Conservation (phyloP, 78 protist species). For the Speleostelium caveatum region DNA sequence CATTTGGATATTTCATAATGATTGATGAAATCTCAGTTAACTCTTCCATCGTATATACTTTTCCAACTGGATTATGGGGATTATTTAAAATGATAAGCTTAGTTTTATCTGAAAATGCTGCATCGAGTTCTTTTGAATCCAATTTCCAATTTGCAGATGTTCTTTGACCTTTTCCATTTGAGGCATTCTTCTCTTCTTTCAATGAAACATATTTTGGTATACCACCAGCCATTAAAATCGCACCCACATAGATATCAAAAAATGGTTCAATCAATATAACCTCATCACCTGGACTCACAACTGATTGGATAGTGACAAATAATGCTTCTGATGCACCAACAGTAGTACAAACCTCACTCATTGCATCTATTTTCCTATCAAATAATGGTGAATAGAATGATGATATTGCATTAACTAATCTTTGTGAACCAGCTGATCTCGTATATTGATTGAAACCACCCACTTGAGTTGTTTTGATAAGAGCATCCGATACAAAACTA, state of each 20-base stretch:
- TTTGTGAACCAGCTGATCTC: slow-evolving; percentile 69
- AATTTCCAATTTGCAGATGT: slow-evolving; percentile 72
- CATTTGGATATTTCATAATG: slow-evolving; percentile 50
- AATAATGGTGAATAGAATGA: slow-evolving; percentile 61
- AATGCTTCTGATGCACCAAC: slow-evolving; percentile 86
- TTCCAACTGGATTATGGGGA: slow-evolving; percentile 91
- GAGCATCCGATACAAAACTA: slow-evolving; percentile 62
- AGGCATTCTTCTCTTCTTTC: not conserved
- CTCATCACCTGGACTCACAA: slow-evolving; percentile 90
- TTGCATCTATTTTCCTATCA: slow-evolving; percentile 57
- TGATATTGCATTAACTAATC: slow-evolving; percentile 80
- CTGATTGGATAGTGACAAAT: slow-evolving; percentile 68
- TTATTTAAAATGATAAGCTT: slow-evolving; percentile 81
- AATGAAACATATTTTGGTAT: slow-evolving; percentile 57
- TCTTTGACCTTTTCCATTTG: slow-evolving; percentile 1
- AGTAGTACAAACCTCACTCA: slow-evolving; percentile 57
- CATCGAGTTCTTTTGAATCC: slow-evolving; percentile 65
- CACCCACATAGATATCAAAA: slow-evolving; percentile 85
- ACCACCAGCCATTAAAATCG: slow-evolving; percentile 81
- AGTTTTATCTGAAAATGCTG: slow-evolving; percentile 65
- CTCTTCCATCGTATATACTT: slow-evolving; percentile 73
- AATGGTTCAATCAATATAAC: slow-evolving; percentile 93
- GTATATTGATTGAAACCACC: slow-evolving; percentile 86
- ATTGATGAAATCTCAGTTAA: slow-evolving; percentile 56
- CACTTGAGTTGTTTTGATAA: slow-evolving; percentile 13